Base-by-base conservation (phyloP, 73 alveolate species). In the Paramecium sexaurelia region DNA sequence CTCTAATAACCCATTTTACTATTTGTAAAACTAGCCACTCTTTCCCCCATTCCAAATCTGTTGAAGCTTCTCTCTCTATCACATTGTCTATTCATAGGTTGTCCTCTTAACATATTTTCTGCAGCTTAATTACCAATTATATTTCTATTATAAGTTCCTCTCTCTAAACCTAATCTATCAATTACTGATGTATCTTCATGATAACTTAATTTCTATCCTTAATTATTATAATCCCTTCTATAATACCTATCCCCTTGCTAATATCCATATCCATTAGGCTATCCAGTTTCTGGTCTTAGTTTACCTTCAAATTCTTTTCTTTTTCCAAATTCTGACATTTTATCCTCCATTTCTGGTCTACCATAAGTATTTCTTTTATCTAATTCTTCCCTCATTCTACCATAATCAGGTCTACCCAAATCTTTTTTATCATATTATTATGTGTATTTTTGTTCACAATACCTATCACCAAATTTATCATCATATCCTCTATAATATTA, bases 131-230 rank as follows among this genome's bases (percentile, higher is more conserved):
- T 61, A 10, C 83, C 83, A 10, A 61, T 61, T 7, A 61, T 26
- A 61, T 61, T 61, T 61, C 47, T 26, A 61, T 26, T 32, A n/a
- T n/a, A n/a, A 61, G 83, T 32, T 61, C 56, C 86, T 71, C 86
- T 71, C 17, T 71, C 86, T 32, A 71, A 71, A 3, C 86, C 86
- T 20, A 71, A 71, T 71, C 86, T 71, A 71, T 71, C 86, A 19
- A 71, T 71, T 29, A 71, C 57, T 35, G 86, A 71, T 0, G 35
- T 71, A 6, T 71, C 86, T 33, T 71, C 15, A 71, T 61, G 83
- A 26, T 61, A 61, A 61, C 83, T 61, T 7, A 29, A 32, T 61
- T 45, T 61, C 39, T 29, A 26, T 24, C 45, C 83, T 29, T 26
- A 32, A 29, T 61, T 24, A 61, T 61, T 29, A 13, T 22, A 26